phyloP scores from a whole-genome alignment of 768 basidiomycete genomes.

The Serendipita indica region DNA sequence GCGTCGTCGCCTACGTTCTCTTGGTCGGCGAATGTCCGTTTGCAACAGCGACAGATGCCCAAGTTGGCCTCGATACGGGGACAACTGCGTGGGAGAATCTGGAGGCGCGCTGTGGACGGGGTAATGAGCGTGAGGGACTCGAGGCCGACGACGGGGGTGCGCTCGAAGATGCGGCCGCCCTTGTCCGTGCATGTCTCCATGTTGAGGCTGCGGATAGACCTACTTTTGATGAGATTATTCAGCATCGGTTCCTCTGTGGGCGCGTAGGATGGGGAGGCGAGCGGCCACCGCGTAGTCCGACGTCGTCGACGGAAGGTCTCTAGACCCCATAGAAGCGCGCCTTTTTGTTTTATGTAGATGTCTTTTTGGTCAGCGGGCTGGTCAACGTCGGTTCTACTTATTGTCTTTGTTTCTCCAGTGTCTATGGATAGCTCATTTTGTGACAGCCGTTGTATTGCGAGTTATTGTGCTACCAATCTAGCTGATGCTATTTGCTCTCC shows the following conservation, averaged over 20 bases:
- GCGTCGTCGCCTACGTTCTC: slow-evolving; percentile 91
- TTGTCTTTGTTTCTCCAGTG: too few species aligned
- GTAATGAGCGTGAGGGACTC: slow-evolving; percentile 53
- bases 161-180: slow-evolving; percentile 67
- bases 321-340: too few species aligned
- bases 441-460: too few species aligned
- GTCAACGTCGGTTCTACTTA: too few species aligned
- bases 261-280: slow-evolving; percentile 49
- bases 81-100: slow-evolving; percentile 52
- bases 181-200: slow-evolving; percentile 73
- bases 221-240: slow-evolving; percentile 67
- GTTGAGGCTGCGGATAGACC: slow-evolving; percentile 68
- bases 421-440: too few species aligned
- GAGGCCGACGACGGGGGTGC: slow-evolving; percentile 74
- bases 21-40: slow-evolving; percentile 87
- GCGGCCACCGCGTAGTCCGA: slow-evolving; percentile 2
- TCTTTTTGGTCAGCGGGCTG: too few species aligned
- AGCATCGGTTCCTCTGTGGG: slow-evolving; percentile 69
- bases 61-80: slow-evolving; percentile 46
- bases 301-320: too few species aligned
- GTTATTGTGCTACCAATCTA: too few species aligned
- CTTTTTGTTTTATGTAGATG: too few species aligned
- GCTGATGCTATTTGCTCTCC: too few species aligned
- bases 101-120: slow-evolving; percentile 68
- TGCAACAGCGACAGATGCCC: slow-evolving; percentile 79